Evolutionary conservation across 257 asterid species (phyloP).

Genomic region (Solanum raphanifolium): DNA sequence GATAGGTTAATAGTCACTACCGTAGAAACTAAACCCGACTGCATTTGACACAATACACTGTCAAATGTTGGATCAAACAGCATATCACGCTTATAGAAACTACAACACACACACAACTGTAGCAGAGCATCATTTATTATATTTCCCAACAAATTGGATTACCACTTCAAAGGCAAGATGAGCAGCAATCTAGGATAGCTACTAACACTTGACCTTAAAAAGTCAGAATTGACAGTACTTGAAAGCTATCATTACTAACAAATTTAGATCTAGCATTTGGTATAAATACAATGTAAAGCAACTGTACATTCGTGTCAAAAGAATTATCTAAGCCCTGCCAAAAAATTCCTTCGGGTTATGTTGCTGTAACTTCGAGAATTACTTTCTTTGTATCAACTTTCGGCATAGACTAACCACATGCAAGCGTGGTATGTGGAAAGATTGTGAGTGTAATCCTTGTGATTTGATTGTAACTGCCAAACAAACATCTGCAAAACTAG

Average conservation of each 20-base stretch:
- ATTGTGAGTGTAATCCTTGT: background rate
- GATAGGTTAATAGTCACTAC: background rate
- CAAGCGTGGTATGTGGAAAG: background rate
- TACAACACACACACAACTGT: background rate
- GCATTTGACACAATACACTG: background rate
- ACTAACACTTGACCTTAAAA: background rate
- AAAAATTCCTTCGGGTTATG: background rate
- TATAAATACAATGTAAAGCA: background rate
- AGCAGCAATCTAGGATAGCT: background rate
- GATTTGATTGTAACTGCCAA: background rate
- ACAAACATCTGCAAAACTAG: background rate
- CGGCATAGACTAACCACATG: background rate
- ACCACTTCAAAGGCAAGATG: background rate
- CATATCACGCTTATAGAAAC: background rate
- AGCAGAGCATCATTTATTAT: background rate
- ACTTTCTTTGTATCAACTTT: background rate
- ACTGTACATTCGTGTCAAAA: conserved; percentile 6
- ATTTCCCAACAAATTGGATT: background rate
- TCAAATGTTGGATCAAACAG: background rate
- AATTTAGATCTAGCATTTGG: background rate
- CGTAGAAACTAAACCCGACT: background rate
- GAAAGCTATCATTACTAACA: background rate
- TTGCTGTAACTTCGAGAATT: background rate
- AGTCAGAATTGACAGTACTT: background rate
- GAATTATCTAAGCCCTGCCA: background rate